These are phyloP conservation scores for Ascomycota sp. DNA, from an alignment of 2,329 filamentous ascomycete genomes.

Conservation along the genomic window DNA sequence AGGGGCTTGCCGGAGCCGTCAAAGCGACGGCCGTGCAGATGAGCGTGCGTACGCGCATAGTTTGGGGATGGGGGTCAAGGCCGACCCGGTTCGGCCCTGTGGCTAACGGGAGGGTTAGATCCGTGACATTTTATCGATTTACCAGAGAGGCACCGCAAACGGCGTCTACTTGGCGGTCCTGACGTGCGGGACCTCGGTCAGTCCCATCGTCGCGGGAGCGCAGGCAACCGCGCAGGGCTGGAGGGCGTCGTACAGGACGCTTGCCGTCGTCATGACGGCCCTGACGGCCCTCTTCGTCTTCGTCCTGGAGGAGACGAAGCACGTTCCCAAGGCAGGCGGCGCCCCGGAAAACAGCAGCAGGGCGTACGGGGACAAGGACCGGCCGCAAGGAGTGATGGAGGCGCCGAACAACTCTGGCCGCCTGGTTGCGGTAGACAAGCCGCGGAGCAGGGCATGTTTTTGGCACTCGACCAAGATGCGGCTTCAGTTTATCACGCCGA, in stretches of 20 bases:
- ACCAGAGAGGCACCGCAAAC: conserved; percentile 11
- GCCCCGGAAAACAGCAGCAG: neutral
- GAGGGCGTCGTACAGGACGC: conserved; percentile 8
- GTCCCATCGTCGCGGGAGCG: conserved; percentile 11
- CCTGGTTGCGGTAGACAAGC: neutral
- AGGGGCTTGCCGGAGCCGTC: conserved; percentile 16
- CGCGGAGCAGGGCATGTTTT: neutral
- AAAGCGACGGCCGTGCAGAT: conserved; percentile 20
- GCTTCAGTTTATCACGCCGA: conserved; percentile 5
- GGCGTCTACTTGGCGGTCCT: conserved; percentile 12
- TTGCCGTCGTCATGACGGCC: conserved; percentile 1
- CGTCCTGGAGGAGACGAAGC: conserved; percentile 10
- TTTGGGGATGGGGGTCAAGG: too few species aligned
- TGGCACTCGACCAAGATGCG: conserved; percentile 1
- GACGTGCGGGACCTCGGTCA: conserved; percentile 11
- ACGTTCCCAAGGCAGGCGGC: conserved; percentile 5
- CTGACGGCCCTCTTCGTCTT: conserved; percentile 3
- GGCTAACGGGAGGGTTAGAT: neutral
- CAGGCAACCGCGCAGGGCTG: conserved; percentile 6
- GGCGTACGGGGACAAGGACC: too few species aligned
- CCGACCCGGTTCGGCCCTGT: too few species aligned
- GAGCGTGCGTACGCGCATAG: too few species aligned
- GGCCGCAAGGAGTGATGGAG: too few species aligned
- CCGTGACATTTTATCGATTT: conserved; percentile 11
- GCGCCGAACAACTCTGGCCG: too few species aligned